A percentile compares a stretch with the other conserved stretches of the same genome.
phyloP scores from a whole-genome alignment of 202 grass and related monocot species.

The Eragrostis tef region DNA sequence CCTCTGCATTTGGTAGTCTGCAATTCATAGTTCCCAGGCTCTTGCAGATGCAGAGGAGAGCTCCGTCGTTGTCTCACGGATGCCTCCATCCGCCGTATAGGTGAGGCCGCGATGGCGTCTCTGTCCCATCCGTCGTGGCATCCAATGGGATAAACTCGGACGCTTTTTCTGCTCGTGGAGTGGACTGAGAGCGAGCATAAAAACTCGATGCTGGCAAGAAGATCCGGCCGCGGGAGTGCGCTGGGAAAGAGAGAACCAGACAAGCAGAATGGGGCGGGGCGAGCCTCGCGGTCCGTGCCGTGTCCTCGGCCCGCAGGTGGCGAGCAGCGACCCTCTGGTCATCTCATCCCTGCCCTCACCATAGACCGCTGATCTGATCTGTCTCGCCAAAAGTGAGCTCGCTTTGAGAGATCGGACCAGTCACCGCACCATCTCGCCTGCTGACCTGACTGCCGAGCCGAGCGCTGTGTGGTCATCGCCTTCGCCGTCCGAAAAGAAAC shows the following conservation, averaged over 20 bases:
- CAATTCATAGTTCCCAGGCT: no score
- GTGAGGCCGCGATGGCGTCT: background rate
- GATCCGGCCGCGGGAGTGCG: no score
- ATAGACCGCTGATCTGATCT: background rate
- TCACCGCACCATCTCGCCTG: background rate
- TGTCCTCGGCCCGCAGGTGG: no score
- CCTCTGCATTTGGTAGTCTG: no score
- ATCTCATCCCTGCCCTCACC: background rate
- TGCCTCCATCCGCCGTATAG: background rate
- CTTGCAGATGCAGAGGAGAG: no score
- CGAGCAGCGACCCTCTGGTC: no score
- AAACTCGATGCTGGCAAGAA: no score
- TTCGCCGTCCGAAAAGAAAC: background rate
- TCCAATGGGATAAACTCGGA: background rate
- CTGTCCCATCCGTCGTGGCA: constrained; percentile 22
- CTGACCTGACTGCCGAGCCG: background rate
- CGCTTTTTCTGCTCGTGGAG: no score
- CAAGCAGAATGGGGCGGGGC: no score
- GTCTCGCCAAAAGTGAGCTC: background rate
- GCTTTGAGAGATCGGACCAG: constrained; percentile 9
- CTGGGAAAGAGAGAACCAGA: no score
- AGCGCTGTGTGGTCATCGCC: background rate
- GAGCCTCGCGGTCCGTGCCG: no score
- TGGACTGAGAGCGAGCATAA: no score
- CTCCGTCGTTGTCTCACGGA: background rate